Evolutionary conservation across 164 flowering plant genomes (phyloP), one percentile per base, ranked within the genome.

Genomic region (Echeveria elegans): DNA sequence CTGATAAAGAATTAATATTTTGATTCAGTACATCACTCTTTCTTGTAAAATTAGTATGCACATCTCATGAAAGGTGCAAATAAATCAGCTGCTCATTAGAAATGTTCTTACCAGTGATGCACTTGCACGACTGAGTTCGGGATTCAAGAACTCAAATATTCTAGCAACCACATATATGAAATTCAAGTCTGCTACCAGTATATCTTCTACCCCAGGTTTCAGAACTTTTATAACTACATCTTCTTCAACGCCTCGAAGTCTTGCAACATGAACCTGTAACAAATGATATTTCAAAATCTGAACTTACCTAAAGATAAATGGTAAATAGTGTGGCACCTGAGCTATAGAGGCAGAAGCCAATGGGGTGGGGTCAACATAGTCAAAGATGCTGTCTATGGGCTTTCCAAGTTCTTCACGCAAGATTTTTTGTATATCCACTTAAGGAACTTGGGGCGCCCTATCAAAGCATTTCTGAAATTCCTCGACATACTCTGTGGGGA

Each of bases 301-400:
- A 15, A 30, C 19, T 21, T 63, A 26, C 23, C 29, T 18, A 36
- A 45, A 34, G 9, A 66, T 15, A 16, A 65, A 21, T 16, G 11
- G 24, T 18, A 8, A 26, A 38, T 6, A 36, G 36, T 40, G 50
- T 38, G 50, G 60, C 43, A 92, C 98, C 93, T 92, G 98, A 45
- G 96, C 98, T 76, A 92, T 83, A 12, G 96, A 92, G 68, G 98
- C 98, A n/a, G 98, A 90, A 66, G 98, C 98, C 78, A 92, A n/a
- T 15, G 98, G 98, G 2, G 80, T 84, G 9, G 96, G 96, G 78
- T 92, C 94, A 66, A 92, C 80, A 78, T 83, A 88, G 73, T 88
- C 96, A 73, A 87, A 92, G 5, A 92, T 83, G 68, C 82, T 83
- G 21, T 88, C 96, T 69, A 92, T 79, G 23, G 96, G 88, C 66